Base-by-base conservation (phyloP, 2,329 filamentous ascomycete species). In the Talaromyces marneffei region DNA sequence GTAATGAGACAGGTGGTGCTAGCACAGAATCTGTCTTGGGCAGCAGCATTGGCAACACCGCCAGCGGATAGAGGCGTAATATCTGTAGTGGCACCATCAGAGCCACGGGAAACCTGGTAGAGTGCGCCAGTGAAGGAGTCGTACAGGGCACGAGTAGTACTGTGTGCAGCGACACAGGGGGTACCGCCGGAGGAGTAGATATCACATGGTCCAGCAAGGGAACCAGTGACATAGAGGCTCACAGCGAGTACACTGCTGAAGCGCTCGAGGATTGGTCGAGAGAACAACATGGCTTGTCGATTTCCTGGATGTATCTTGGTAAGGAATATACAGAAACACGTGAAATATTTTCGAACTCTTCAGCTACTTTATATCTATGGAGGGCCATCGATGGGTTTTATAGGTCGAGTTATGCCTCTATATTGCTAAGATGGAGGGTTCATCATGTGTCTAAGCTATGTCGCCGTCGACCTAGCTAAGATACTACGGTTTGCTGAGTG, bases 101-200 rank as follows among this genome's bases (percentile, higher is more conserved):
- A 61, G 23, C 59, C 59, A 31, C 59, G 59, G 5, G 39, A 44
- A 14, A 61, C 42, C 52, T 61, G 59, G 31, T 61, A 61, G 6
- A 61, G 59, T 8, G 59, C 39, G n/a, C 59, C 52, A 9, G 59
- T 50, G 44, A 48, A 61, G 14, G 18, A 35, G 44, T 61, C 59
- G 35, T 61, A 61, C 33, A 61, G 31, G 8, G 59, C 59, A 20
- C 59, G 59, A 20, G 59, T 61, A 7, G 59, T 61, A 39, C 59
- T 61, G 59, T 61, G 59, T 20, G 59, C 59, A 25, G 59, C 59
- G 31, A 61, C 52, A 50, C 59, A 61, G n/a, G 59, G 59, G 7
- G 59, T 61, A 48, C 35, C 39, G 10, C 59, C 59, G 31, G 59
- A 61, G 4, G 59, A 33, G 44, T 61, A 61, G 23, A 61, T 61